Percentiles rank a stretch among this genome's conserved stretches.
These are phyloP conservation scores for Gossypium thurberi DNA, from an alignment of 345 rosid species.

Conservation along the genomic window DNA sequence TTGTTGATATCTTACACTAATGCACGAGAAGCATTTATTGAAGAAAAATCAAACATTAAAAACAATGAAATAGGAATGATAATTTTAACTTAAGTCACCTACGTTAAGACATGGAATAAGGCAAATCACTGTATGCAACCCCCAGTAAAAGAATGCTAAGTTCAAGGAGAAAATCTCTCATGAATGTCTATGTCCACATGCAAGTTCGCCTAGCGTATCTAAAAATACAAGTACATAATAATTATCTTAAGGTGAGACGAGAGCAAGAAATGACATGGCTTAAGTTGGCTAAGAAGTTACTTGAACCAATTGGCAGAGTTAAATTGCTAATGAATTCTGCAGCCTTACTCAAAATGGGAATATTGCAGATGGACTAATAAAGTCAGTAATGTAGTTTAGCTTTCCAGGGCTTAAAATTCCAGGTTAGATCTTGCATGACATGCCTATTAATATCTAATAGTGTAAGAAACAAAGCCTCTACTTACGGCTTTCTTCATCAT, in stretches of 20 bases:
- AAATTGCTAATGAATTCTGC: neutral
- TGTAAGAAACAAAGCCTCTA: neutral
- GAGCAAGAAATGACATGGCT: neutral
- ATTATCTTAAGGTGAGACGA: neutral
- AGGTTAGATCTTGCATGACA: slow-evolving; percentile 5
- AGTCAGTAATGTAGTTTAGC: neutral
- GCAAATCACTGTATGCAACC: neutral
- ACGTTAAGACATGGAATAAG: neutral
- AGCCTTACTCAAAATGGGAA: neutral
- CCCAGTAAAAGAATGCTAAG: neutral
- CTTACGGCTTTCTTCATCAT: slow-evolving; percentile 74
- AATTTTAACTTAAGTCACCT: neutral
- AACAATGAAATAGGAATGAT: neutral
- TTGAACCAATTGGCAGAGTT: neutral
- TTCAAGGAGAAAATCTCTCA: neutral
- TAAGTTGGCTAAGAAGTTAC: neutral
- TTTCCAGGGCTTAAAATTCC: neutral
- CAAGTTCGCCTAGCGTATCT: neutral
- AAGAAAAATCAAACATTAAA: neutral
- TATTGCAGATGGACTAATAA: neutral
- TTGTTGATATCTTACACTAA: neutral
- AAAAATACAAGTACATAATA: neutral
- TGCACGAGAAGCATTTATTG: neutral
- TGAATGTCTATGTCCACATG: neutral
- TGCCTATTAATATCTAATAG: neutral